These are phyloP conservation scores for Pistacia vera DNA, from an alignment of 345 rosid species.

Conservation along the genomic window DNA sequence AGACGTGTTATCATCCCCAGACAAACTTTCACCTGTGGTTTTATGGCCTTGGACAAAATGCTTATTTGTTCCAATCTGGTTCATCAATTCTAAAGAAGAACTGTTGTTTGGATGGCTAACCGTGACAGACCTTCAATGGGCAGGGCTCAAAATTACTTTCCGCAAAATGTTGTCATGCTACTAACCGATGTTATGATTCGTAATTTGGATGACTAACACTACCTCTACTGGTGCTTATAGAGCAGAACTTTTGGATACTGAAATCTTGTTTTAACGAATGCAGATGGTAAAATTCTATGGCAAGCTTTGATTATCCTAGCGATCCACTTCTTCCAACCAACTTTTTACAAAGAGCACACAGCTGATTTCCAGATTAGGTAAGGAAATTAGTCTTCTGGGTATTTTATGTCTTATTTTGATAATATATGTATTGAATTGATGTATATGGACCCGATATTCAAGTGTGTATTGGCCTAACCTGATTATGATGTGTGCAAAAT, in stretches of 20 bases:
- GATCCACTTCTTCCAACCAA: conserved; percentile 51
- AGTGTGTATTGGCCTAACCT: conserved; percentile 49
- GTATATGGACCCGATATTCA: conserved; percentile 45
- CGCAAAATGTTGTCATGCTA: conserved; percentile 31
- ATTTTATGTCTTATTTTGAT: conserved; percentile 33
- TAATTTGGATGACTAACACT: conserved; percentile 37
- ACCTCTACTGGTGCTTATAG: conserved; percentile 13
- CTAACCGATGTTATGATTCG: conserved; percentile 36
- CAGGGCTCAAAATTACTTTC: conserved; percentile 41
- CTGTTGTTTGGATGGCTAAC: conserved; percentile 56
- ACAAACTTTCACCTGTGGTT: conserved; percentile 46
- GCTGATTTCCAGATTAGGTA: conserved; percentile 31
- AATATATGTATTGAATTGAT: conserved; percentile 43
- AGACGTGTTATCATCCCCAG: conserved; percentile 30
- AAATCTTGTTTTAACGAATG: conserved; percentile 37
- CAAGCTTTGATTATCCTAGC: conserved; percentile 51
- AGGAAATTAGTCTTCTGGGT: conserved; percentile 30
- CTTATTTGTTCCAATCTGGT: conserved; percentile 52
- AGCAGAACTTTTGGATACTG: conserved; percentile 44
- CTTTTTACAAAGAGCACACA: conserved; percentile 26
- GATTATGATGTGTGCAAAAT: not conserved
- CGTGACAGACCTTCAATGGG: conserved; percentile 45
- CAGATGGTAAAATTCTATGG: conserved; percentile 31
- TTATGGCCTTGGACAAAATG: conserved; percentile 36
- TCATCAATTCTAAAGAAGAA: conserved; percentile 28